Evolutionary conservation across 805 yeast species (phyloP), one percentile per base, ranked within the genome.

Genomic region (Saccharomycopsis babjevae): DNA sequence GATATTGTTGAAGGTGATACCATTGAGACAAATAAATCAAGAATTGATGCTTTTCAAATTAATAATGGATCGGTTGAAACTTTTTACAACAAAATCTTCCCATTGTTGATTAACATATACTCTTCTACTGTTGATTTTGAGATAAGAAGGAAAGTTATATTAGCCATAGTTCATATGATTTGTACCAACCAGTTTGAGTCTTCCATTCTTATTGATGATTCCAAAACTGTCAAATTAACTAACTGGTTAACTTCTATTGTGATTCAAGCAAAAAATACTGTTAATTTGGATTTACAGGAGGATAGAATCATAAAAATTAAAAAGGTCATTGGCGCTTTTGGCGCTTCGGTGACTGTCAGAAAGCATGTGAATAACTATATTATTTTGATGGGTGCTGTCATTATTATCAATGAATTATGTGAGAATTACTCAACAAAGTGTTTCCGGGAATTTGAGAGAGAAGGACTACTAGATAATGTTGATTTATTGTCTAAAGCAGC

Each of bases 51-150:
- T 10, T 63, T 42, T 36, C 65, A 68, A 10, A 66, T 68, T 1
- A 66, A 71, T 11, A 66, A 63, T 1, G 68, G 64, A 3, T 68
- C 69, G 38, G 68, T 71, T 38, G 61, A 67, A 22, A 38, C 59
- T 1, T 82, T 86, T 68, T 73, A 79, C 6, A 72, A 72, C 54
- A 75, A 76, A 8, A 68, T 84, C 3, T 80, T 84, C 69, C 78
- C 82, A 0, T 65, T 84, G 3, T 67, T 89, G 58, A 70, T 87
- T 11, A 83, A 81, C 63, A 79, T 88, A 8, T 89, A 85, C 67
- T 84, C 87, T 40, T 84, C 93, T 1, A 79, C 93, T 0, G 85
- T 88, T 68, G 89, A 88, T 62, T 82, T 78, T 64, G 81, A 80
- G 16, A 76, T 87, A 7, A 79, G 94, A 65, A 77, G 83, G 59